A percentile compares a stretch with the other conserved stretches of the same genome.
Conservation (phyloP, 140 eudicot genomes). For the Oenanthe javanica region DNA sequence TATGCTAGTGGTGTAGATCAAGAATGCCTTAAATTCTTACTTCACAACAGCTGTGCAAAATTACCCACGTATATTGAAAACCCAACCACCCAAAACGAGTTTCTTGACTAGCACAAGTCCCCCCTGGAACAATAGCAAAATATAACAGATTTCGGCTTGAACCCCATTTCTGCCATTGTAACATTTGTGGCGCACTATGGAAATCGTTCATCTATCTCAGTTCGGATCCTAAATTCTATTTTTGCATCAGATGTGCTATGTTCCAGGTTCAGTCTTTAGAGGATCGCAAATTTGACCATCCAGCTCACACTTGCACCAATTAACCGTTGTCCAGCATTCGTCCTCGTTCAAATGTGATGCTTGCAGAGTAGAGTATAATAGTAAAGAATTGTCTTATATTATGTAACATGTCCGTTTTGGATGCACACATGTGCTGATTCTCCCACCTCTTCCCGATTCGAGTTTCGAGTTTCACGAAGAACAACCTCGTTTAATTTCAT, state of each 20-base stretch:
- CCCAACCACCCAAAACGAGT: neutral
- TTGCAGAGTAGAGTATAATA: neutral
- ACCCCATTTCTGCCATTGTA: neutral
- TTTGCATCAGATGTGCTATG: neutral
- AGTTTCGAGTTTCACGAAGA: too few species aligned
- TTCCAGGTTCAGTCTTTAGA: neutral
- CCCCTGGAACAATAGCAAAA: too few species aligned
- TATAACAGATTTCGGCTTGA: neutral
- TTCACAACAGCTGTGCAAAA: neutral
- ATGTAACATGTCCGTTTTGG: neutral
- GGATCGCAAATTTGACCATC: neutral
- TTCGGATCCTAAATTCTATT: neutral
- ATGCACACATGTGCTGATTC: neutral
- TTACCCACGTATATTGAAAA: neutral
- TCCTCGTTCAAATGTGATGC: neutral
- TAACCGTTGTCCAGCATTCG: neutral
- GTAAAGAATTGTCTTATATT: neutral
- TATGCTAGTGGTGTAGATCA: neutral
- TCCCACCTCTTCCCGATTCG: too few species aligned
- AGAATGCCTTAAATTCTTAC: neutral
- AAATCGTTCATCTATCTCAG: neutral
- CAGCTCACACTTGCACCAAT: neutral
- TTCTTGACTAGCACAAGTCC: neutral
- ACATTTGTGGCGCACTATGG: neutral
- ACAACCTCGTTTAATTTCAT: too few species aligned